These are phyloP conservation scores for Pseudozyma sp. DNA, from an alignment of 1,284 basidiomycete species.

Conservation along the genomic window DNA sequence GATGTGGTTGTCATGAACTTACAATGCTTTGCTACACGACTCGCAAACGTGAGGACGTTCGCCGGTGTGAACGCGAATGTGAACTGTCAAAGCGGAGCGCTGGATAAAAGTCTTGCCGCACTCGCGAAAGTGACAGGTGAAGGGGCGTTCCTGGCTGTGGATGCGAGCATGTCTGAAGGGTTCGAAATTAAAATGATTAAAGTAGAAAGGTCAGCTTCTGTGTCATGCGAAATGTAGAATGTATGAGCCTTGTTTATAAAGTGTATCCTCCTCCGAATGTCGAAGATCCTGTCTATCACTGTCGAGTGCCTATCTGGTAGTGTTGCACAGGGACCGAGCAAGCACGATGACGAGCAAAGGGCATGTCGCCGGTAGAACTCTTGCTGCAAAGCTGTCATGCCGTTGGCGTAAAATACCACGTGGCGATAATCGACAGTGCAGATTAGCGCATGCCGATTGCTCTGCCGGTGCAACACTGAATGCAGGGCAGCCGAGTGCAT, in stretches of 20 bases:
- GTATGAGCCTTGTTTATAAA: neutral
- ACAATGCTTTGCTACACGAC: conserved; percentile 71
- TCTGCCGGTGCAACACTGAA: conserved; percentile 13
- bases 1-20: conserved; percentile 7
- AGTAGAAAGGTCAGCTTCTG: neutral
- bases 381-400: neutral
- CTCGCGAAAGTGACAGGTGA: conserved; percentile 50
- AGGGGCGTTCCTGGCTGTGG: conserved; percentile 65
- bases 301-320: too few relatives aligned
- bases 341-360: too few relatives aligned
- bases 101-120: conserved; percentile 68
- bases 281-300: too few relatives aligned
- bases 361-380: too few relatives aligned
- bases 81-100: conserved; percentile 79
- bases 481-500: conserved; percentile 3
- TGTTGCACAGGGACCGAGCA: too few relatives aligned
- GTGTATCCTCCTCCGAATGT: neutral
- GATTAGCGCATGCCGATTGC: neutral
- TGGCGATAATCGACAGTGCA: conserved; percentile 26
- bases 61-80: conserved; percentile 81
- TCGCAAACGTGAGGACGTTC: conserved; percentile 84
- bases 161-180: conserved; percentile 61
- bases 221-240: neutral
- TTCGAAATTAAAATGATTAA: neutral
- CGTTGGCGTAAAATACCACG: conserved; percentile 24